Conservation (phyloP, 2,329 filamentous ascomycete genomes). For the Ceratocystis lukuohia region DNA sequence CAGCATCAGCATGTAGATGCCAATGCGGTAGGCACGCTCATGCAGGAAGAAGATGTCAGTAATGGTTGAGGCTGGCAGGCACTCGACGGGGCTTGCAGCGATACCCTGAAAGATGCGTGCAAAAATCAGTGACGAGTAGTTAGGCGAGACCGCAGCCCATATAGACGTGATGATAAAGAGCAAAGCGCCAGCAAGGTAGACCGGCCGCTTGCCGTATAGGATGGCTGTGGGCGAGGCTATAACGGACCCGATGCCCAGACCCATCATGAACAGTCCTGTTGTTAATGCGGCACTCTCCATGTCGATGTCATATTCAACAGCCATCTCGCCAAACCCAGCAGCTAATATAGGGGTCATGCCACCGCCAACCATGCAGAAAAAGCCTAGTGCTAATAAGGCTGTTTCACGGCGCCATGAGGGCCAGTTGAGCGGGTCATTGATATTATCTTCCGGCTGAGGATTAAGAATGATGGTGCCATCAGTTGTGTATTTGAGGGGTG, state of each 20-base stretch:
- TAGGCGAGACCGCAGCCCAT: slow-evolving; percentile 79
- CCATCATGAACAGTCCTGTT: slow-evolving; percentile 89
- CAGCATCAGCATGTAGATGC: slow-evolving; percentile 81
- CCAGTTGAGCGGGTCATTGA: slow-evolving; percentile 92
- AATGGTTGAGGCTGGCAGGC: slow-evolving; percentile 82
- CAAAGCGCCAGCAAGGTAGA: slow-evolving; percentile 66
- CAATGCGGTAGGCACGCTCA: slow-evolving; percentile 81
- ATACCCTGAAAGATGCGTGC: slow-evolving; percentile 81
- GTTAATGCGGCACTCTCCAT: slow-evolving; percentile 69
- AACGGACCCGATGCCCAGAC: slow-evolving; percentile 71
- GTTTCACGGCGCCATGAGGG: slow-evolving; percentile 64
- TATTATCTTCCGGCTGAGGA: slow-evolving; percentile 80
- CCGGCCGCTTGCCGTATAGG: slow-evolving; percentile 75
- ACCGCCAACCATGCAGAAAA: slow-evolving; percentile 87
- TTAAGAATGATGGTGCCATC: slow-evolving; percentile 79
- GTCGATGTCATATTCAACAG: slow-evolving; percentile 48
- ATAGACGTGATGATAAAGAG: slow-evolving; percentile 64
- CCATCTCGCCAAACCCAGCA: slow-evolving; percentile 76
- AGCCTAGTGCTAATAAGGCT: slow-evolving; percentile 68
- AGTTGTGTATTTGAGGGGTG: slow-evolving; percentile 57
- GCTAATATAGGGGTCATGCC: slow-evolving; percentile 85
- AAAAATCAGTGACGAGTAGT: slow-evolving; percentile 62
- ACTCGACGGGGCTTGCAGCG: slow-evolving; percentile 80
- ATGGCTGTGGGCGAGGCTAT: slow-evolving; percentile 84
- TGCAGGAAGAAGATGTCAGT: slow-evolving; percentile 84